Percentiles rank a stretch among this genome's conserved stretches.
Evolutionary conservation across 495 filamentous ascomycete genomes (phyloP).

Genomic region (Thermothielavioides terrestris): DNA sequence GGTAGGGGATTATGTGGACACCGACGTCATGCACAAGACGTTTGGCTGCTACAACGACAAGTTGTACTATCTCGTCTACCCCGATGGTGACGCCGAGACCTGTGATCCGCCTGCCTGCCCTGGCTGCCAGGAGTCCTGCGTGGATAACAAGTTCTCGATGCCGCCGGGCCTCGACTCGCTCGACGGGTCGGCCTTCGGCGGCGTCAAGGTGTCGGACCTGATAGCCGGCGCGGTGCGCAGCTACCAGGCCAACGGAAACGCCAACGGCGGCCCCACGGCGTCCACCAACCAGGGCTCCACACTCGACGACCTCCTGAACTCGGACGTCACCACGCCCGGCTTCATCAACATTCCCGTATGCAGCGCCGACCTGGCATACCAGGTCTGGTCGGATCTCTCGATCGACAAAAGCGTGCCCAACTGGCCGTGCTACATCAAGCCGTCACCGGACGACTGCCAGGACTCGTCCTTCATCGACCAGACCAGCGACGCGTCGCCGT

Average conservation of each 20-base stretch:
- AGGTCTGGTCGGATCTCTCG: slow-evolving; percentile 11
- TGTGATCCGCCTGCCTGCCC: too few species aligned
- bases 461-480: background rate
- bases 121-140: background rate
- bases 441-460: background rate
- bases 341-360: slow-evolving; percentile 29
- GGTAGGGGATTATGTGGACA: slow-evolving; percentile 15
- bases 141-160: slow-evolving; percentile 10
- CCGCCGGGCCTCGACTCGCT: slow-evolving; percentile 22
- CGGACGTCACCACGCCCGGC: slow-evolving; percentile 23
- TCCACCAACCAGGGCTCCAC: slow-evolving; percentile 14
- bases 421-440: too few species aligned
- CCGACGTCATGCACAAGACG: slow-evolving; percentile 13
- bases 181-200: slow-evolving; percentile 7
- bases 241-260: slow-evolving; percentile 21
- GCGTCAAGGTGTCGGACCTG: slow-evolving; percentile 19
- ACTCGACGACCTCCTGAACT: slow-evolving; percentile 13
- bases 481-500: background rate
- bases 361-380: slow-evolving; percentile 17
- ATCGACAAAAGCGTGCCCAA: background rate
- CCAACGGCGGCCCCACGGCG: slow-evolving; percentile 18
- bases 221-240: slow-evolving; percentile 25
- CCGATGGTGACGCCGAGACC: slow-evolving; percentile 2
- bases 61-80: slow-evolving; percentile 26
- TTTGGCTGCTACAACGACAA: slow-evolving; percentile 19